Base-by-base conservation (phyloP, 345 rosid genomes). In the Aethionema arabicum region DNA sequence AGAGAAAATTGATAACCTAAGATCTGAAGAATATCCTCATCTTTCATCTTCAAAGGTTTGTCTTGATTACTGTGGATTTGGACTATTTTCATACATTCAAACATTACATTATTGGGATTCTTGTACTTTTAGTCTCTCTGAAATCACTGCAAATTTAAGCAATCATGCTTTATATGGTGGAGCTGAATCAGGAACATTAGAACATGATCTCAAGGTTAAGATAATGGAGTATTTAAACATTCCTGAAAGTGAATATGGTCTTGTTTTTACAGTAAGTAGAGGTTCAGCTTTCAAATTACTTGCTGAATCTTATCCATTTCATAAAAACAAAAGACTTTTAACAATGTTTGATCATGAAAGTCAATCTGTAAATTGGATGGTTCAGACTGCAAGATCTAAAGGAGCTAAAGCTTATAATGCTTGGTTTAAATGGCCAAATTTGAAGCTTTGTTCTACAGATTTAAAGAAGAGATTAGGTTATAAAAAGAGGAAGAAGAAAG, bases 261-360 rank as follows among this genome's bases (percentile, higher is more conserved):
- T 88, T 70, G 85, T 85, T 68, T 88, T 88, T 40, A 87, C 95
- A 57, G 85, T 74, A 38, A 85, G 89, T 66, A 81, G 95, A 73
- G 95, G 95, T 36, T 85, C 95, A 47, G 89, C 95, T 12, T 88
- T 88, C 54, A 85, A 78, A 69, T 74, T 88, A 74, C 82, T 85
- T 7, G 89, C 95, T 6, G 95, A 88, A 33, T 80, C 87, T 43
- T 88, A 88, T 48, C 89, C 96, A 40, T 88, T 88, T 13, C 84
- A 85, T 38, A 72, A 80, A 11, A 88, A 85, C 63, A 88, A 77
- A 78, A 77, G 78, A 67, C 56, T 88, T 58, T 54, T 88, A 72
- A 88, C 91, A 47, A 85, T 88, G 96, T 88, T 88, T 43, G 96
- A 88, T 74, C 91, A 88, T 8, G 96, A 88, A 80, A 88, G 96